Base-by-base conservation (phyloP, 441 rosid genomes). In the Erysimum pusillum region DNA sequence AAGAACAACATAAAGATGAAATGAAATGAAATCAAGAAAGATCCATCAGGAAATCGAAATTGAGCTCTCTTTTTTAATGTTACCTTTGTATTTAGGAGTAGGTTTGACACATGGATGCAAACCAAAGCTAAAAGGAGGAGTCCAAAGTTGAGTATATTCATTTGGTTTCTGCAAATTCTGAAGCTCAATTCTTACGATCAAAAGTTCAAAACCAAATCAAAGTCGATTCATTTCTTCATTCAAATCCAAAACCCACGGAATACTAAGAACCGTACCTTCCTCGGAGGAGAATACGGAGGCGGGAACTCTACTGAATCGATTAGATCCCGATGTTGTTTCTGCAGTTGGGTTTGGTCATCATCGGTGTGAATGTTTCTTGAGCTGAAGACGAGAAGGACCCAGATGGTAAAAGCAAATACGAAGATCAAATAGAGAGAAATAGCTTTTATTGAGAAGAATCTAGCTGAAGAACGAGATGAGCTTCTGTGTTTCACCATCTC, bases 21-120 rank as follows among this genome's bases (percentile, higher is more conserved):
- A 65, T 45, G 58, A 64, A 51, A 51, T n/a, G 35, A 76, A 52
- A 57, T 2, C 58, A 35, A 4, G 11, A 12, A 67, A 63, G 52
- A 68, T 44, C 31, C 45, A 22, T 22, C 25, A 22, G 25, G 38
- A 38, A 25, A 54, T 9, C 0, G 45, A 68, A 63, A 52, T 4
- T 25, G 15, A 65, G 70, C 32, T 11, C 7, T 18, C 17, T 31
- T 46, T n/a, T 22, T 31, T 62, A 25, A 25, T 25, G 28, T 25
- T 25, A 91, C 98, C 98, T 85, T 79, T 84, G 69, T 86, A 89
- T 81, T 59, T 85, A 62, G 81, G 48, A 28, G 94, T 84, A 61
- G 97, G 91, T 72, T 85, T 89, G 68, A 85, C 70, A 69, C 99
- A 95, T 54, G 92, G 85, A 68, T 75, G 92, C 76, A 95, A 87